A percentile compares a stretch with the other conserved stretches of the same genome.
Evolutionary conservation across 2,329 filamentous ascomycete species (phyloP).

Genomic region (Myrmaecium sp.): DNA sequence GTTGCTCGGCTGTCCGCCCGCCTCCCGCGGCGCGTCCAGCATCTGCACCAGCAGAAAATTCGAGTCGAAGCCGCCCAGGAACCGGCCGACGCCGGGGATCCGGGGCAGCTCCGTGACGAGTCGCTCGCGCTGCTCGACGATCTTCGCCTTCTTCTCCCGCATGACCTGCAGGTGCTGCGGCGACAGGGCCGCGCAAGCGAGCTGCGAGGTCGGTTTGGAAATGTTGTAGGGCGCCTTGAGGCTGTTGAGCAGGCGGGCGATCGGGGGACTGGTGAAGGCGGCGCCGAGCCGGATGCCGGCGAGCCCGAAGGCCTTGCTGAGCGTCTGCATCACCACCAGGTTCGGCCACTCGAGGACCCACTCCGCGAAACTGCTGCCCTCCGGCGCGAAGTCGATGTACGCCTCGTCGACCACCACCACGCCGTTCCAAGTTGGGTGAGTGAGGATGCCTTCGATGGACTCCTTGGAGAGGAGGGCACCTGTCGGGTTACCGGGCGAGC

Average conservation of each 20-base stretch:
- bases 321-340: conserved; percentile 91
- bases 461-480: conserved; percentile 60
- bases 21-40: conserved; percentile 40
- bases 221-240: conserved; percentile 97
- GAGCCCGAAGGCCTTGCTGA: conserved; percentile 95
- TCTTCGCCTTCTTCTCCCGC: conserved; percentile 49
- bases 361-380: conserved; percentile 67
- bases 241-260: conserved; percentile 71
- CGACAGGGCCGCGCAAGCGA: conserved; percentile 59
- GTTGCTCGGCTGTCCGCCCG: conserved; percentile 59
- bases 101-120: conserved; percentile 55
- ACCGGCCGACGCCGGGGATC: conserved; percentile 61
- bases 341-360: conserved; percentile 91
- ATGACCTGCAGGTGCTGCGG: conserved; percentile 54
- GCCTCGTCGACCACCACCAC: conserved; percentile 88
- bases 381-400: conserved; percentile 84
- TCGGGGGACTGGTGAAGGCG: conserved; percentile 58
- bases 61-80: conserved; percentile 62
- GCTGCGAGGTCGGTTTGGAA: conserved; percentile 66
- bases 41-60: conserved; percentile 92
- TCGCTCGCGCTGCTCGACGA: conserved; percentile 62
- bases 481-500: conserved; percentile 90
- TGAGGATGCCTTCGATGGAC: conserved; percentile 56
- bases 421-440: conserved; percentile 88
- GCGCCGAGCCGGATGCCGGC: conserved; percentile 83